Conservation (phyloP, 2,329 filamentous ascomycete genomes). For the Scytalidium lignicola region DNA sequence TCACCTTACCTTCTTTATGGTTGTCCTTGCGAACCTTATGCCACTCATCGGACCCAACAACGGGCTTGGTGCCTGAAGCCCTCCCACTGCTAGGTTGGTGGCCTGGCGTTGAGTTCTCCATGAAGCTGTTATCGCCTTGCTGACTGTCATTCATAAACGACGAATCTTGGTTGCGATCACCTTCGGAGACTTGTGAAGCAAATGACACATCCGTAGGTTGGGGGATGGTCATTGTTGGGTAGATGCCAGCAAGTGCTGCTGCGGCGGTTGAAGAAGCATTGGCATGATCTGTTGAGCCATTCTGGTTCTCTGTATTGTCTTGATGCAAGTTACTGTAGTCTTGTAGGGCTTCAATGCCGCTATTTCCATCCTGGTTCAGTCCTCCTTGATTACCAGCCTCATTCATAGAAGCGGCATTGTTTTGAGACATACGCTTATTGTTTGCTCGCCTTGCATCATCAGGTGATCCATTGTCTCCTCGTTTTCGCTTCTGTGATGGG, state of each 20-base stretch:
- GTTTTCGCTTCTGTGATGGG: slow-evolving; percentile 28
- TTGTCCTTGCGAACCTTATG: slow-evolving; percentile 96
- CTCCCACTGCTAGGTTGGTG: slow-evolving; percentile 28
- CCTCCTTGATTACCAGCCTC: slow-evolving; percentile 19
- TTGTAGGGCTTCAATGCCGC: slow-evolving; percentile 26
- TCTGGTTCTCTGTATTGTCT: slow-evolving; percentile 40
- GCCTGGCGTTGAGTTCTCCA: slow-evolving; percentile 40
- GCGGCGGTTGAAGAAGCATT: slow-evolving; percentile 53
- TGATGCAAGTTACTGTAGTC: slow-evolving; percentile 38
- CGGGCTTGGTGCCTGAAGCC: slow-evolving; percentile 57
- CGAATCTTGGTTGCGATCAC: slow-evolving; percentile 27
- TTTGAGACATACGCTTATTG: slow-evolving; percentile 30
- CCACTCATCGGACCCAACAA: slow-evolving; percentile 96
- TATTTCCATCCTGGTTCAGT: slow-evolving; percentile 18
- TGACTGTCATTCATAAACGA: slow-evolving; percentile 36
- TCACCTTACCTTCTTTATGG: slow-evolving; percentile 84
- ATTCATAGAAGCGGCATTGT: slow-evolving; percentile 12
- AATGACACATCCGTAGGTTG: slow-evolving; percentile 50
- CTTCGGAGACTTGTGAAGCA: slow-evolving; percentile 37
- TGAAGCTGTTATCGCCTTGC: slow-evolving; percentile 26
- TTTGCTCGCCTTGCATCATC: slow-evolving; percentile 26
- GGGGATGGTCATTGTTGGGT: slow-evolving; percentile 49
- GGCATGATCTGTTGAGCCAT: slow-evolving; percentile 44
- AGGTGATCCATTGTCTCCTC: slow-evolving; percentile 25
- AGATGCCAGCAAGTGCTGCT: slow-evolving; percentile 37